Conservation (phyloP, 805 yeast species). For the Cyberlindnera xylosilytica region DNA sequence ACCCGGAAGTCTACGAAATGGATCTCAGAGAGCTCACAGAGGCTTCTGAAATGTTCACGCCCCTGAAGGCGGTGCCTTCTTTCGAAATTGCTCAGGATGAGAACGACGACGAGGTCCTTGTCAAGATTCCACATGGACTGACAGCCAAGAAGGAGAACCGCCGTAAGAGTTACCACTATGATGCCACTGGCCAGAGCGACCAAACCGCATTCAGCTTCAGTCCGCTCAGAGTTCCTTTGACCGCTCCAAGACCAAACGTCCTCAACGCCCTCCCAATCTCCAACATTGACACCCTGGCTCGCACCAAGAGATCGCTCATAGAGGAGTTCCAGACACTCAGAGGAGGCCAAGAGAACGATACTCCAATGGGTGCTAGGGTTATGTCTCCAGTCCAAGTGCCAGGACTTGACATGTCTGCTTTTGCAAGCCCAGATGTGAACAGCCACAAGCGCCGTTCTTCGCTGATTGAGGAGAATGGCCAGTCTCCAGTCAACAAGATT, state of each 20-base stretch:
- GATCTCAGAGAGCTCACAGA: constrained; percentile 11
- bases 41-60: constrained; percentile 23
- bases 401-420: neutral
- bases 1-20: constrained; percentile 3
- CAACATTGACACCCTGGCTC: constrained; percentile 4
- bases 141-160: constrained; percentile 28
- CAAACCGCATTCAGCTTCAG: constrained; percentile 15
- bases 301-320: constrained; percentile 23
- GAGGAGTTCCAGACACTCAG: constrained; percentile 9
- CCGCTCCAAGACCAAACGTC: constrained; percentile 31
- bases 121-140: constrained; percentile 46
- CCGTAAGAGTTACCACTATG: constrained; percentile 26
- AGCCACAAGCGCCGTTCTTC: constrained; percentile 22
- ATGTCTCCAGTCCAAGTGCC: constrained; percentile 12
- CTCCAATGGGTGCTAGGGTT: constrained; percentile 7
- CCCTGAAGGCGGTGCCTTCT: constrained; percentile 17
- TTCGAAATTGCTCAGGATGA: constrained; percentile 21
- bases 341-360: constrained; percentile 20
- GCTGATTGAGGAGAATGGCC: constrained; percentile 26
- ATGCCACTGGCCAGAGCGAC: neutral
- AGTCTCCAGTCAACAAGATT: constrained; percentile 8
- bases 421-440: constrained; percentile 8
- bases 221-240: constrained; percentile 28
- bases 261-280: constrained; percentile 24
- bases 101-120: constrained; percentile 17